A percentile compares a stretch with the other conserved stretches of the same genome.
Evolutionary conservation across 164 flowering plant species (phyloP).

Genomic region (Pachysandra terminalis): DNA sequence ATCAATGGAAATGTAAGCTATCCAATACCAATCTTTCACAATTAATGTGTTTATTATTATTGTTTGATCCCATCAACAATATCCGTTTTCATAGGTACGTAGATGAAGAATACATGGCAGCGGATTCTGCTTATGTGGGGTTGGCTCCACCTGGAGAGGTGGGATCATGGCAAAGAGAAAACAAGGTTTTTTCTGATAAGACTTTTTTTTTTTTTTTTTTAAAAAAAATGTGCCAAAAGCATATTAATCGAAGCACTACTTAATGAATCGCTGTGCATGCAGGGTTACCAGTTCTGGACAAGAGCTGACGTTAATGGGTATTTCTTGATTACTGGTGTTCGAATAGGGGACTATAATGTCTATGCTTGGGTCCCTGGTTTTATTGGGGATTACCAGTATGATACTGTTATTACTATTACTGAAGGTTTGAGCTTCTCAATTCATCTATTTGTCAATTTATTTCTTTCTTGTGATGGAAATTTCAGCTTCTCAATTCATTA

Average conservation of each 20-base stretch:
- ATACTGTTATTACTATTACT: slow-evolving; percentile 24
- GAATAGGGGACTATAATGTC: slow-evolving; percentile 44
- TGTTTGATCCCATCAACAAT: too few species aligned
- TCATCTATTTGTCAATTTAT: not conserved
- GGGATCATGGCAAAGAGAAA: slow-evolving; percentile 91
- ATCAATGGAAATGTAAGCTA: too few species aligned
- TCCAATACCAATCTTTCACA: too few species aligned
- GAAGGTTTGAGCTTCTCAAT: slow-evolving; percentile 22
- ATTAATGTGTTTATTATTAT: too few species aligned
- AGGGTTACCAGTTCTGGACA: slow-evolving; percentile 71
- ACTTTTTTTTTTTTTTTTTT: too few species aligned
- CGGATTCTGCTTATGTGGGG: slow-evolving; percentile 66
- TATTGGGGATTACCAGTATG: slow-evolving; percentile 48
- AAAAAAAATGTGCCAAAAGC: not conserved
- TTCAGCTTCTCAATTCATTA: too few species aligned
- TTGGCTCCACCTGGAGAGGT: slow-evolving; percentile 72
- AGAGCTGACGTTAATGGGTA: slow-evolving; percentile 42
- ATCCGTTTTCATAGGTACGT: slow-evolving; percentile 21
- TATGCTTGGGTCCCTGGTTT: slow-evolving; percentile 69
- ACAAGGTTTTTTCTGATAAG: slow-evolving; percentile 48
- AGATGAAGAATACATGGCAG: slow-evolving; percentile 35
- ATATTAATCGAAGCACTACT: not conserved
- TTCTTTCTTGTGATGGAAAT: not conserved
- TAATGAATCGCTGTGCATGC: not conserved
- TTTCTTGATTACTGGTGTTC: slow-evolving; percentile 35